A percentile compares a stretch with the other conserved stretches of the same genome.
These are phyloP conservation scores for Fraxinus dipetala DNA, from an alignment of 305 asterid genomes.

Conservation along the genomic window DNA sequence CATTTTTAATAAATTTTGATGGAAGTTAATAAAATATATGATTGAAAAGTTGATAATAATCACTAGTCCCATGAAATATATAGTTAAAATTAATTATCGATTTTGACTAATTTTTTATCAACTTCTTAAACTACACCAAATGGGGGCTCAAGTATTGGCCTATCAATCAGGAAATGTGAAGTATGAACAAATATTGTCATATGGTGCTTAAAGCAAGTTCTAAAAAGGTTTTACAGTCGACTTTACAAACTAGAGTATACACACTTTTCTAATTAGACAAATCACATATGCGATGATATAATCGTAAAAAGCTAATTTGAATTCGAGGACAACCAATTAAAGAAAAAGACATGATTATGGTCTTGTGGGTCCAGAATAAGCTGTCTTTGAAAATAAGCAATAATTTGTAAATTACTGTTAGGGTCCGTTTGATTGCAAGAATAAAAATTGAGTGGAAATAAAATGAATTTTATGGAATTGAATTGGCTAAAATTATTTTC, in stretches of 20 bases:
- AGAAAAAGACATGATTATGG: neutral
- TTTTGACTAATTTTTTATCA: too few species aligned
- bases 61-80: too few species aligned
- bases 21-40: too few species aligned
- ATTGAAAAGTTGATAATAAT: neutral
- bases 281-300: neutral
- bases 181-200: too few species aligned
- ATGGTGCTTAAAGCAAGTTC: neutral
- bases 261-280: neutral
- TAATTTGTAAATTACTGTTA: conserved; percentile 6
- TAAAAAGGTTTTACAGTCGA: neutral
- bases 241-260: neutral
- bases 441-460: too few species aligned
- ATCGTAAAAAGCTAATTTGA: neutral
- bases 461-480: too few species aligned
- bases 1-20: too few species aligned
- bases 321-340: neutral
- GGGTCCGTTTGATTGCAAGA: too few species aligned
- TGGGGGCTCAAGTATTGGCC: too few species aligned
- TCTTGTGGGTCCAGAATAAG: neutral
- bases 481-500: too few species aligned
- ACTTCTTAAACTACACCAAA: neutral
- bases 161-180: too few species aligned
- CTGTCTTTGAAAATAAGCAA: neutral
- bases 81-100: too few species aligned